These are phyloP conservation scores for Oryza glaberrima DNA, from an alignment of 176 grass and related monocot genomes.

Conservation along the genomic window DNA sequence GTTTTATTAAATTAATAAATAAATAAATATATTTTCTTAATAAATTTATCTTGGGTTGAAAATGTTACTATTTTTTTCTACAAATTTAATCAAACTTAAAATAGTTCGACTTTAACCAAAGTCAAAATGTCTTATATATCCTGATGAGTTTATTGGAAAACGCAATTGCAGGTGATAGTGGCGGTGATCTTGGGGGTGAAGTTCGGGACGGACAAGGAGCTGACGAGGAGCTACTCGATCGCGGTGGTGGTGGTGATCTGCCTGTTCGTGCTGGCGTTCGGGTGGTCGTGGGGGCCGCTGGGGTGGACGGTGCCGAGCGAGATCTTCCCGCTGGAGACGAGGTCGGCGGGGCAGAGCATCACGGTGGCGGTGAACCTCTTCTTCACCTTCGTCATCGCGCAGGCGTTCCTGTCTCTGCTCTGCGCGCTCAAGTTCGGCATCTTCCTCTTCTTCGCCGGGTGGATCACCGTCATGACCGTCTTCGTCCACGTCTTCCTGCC, in stretches of 20 bases:
- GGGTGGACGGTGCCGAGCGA: conserved; percentile 95
- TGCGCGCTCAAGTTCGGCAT: conserved; percentile 85
- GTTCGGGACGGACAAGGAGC: conserved; percentile 70
- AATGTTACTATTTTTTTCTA: no score
- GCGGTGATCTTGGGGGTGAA: conserved; percentile 74
- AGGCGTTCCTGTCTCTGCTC: conserved; percentile 75
- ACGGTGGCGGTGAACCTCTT: conserved; percentile 82
- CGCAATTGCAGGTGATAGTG: conserved; percentile 61
- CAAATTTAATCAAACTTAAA: no score
- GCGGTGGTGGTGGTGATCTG: conserved; percentile 77
- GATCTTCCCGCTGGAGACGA: conserved; percentile 89
- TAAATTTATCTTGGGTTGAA: no score
- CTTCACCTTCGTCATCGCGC: conserved; percentile 80
- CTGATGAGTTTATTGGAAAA: not conserved
- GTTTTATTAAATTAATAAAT: no score
- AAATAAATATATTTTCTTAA: no score
- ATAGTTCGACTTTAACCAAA: no score
- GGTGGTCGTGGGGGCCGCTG: conserved; percentile 91
- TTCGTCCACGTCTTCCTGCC: conserved; percentile 79
- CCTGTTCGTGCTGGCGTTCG: conserved; percentile 92
- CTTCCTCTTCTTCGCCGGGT: conserved; percentile 89
- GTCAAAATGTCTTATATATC: no score
- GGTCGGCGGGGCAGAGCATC: conserved; percentile 95
- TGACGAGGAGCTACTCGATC: conserved; percentile 69
- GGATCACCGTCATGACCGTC: conserved; percentile 80